A percentile compares a stretch with the other conserved stretches of the same genome.
These are phyloP conservation scores for Erodium trifolium DNA, from an alignment of 441 rosid species.

Conservation along the genomic window DNA sequence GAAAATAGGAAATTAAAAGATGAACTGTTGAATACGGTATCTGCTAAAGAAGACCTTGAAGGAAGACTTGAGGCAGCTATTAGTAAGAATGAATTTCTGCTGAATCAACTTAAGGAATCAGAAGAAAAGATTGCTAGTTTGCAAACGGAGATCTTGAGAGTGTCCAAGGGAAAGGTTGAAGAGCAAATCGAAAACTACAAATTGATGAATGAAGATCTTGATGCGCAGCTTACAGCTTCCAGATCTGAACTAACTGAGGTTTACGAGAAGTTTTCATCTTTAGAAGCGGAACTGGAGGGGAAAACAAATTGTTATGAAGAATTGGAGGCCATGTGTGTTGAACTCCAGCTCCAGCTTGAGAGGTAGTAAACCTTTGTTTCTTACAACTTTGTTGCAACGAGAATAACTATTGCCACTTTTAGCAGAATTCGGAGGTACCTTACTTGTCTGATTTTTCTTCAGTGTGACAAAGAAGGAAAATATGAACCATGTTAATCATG, in stretches of 20 bases:
- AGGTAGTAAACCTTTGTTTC: conserved; percentile 36
- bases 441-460: conserved; percentile 22
- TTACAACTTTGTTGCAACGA: not conserved
- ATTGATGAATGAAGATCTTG: conserved; percentile 68
- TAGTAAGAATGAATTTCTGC: conserved; percentile 31
- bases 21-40: conserved; percentile 31
- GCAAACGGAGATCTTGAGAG: no score
- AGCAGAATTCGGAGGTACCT: not conserved
- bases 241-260: conserved; percentile 55
- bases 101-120: conserved; percentile 35
- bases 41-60: conserved; percentile 31
- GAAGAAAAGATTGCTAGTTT: not conserved
- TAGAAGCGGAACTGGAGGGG: conserved; percentile 83
- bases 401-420: not conserved
- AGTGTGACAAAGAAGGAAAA: conserved; percentile 54
- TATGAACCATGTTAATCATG: conserved; percentile 21
- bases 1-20: conserved; percentile 29
- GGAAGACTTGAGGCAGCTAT: conserved; percentile 29
- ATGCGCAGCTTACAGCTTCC: conserved; percentile 49
- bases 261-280: conserved; percentile 54
- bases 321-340: conserved; percentile 72
- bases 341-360: conserved; percentile 86
- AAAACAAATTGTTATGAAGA: conserved; percentile 73
- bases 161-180: conserved; percentile 26
- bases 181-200: conserved; percentile 66